Evolutionary conservation across 495 filamentous ascomycete genomes (phyloP).

Genomic region (Podospora didyma): DNA sequence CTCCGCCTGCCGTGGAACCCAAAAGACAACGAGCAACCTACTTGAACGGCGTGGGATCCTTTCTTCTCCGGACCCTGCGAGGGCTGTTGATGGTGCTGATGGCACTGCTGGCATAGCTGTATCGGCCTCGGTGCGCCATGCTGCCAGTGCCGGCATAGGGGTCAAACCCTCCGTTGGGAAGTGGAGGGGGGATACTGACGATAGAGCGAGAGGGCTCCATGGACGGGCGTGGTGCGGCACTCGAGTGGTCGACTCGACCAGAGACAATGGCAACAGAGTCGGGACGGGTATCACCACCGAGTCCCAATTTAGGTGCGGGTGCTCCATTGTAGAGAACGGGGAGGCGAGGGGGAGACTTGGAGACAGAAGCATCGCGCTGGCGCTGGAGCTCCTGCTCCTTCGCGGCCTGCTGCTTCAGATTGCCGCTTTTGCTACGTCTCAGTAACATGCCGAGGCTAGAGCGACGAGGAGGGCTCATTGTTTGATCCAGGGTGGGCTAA

Average conservation of each 20-base stretch:
- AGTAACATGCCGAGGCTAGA: constrained; percentile 63
- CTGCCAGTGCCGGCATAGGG: constrained; percentile 82
- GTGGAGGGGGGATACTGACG: constrained; percentile 36
- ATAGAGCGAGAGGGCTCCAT: constrained; percentile 38
- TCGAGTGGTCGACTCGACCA: constrained; percentile 41
- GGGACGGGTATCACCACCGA: constrained; percentile 62
- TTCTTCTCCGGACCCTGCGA: constrained; percentile 84
- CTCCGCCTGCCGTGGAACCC: no score
- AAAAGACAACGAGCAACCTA: constrained; percentile 49
- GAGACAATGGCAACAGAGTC: constrained; percentile 63
- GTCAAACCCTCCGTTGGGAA: constrained; percentile 57
- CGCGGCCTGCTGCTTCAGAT: constrained; percentile 61
- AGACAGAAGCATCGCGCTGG: constrained; percentile 62
- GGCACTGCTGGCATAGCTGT: constrained; percentile 93
- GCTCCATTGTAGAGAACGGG: constrained; percentile 65
- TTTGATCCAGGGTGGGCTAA: constrained; percentile 24
- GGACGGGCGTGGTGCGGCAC: constrained; percentile 39
- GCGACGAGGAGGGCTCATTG: constrained; percentile 47
- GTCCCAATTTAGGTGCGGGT: constrained; percentile 56
- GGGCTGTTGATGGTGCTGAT: constrained; percentile 93
- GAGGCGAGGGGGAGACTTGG: constrained; percentile 71
- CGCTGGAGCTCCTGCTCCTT: constrained; percentile 63
- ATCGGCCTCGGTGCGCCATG: constrained; percentile 95
- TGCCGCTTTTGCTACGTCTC: constrained; percentile 76
- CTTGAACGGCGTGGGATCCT: constrained; percentile 98